A percentile compares a stretch with the other conserved stretches of the same genome.
phyloP scores from a whole-genome alignment of 2,329 filamentous ascomycete genomes.

The Fusarium pilosicola region DNA sequence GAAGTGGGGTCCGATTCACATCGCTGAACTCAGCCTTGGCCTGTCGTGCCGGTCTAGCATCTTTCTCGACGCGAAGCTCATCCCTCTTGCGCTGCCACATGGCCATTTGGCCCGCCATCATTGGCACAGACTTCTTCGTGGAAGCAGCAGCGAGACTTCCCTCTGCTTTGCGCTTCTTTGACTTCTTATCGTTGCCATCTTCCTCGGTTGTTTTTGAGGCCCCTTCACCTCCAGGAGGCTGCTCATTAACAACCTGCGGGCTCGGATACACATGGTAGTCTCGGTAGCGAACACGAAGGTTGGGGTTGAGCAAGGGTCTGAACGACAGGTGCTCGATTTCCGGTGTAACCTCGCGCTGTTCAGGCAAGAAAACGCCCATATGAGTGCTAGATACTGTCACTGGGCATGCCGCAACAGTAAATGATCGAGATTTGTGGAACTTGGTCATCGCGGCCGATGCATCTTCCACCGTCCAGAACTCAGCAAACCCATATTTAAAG shows the following conservation, averaged over 20 bases:
- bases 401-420: conserved; percentile 79
- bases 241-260: conserved; percentile 67
- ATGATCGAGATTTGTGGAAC: conserved; percentile 76
- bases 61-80: conserved; percentile 49
- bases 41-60: conserved; percentile 1
- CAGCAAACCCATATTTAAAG: conserved; percentile 85
- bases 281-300: conserved; percentile 78
- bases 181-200: conserved; percentile 51
- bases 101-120: conserved; percentile 58
- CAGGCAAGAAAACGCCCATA: conserved; percentile 84
- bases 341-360: conserved; percentile 66
- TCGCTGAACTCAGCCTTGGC: conserved; percentile 16
- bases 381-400: conserved; percentile 81
- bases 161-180: conserved; percentile 67
- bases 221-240: conserved; percentile 54
- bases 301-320: conserved; percentile 73
- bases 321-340: conserved; percentile 74
- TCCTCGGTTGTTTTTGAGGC: conserved; percentile 36
- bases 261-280: conserved; percentile 78
- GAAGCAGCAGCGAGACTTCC: conserved; percentile 42
- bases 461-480: conserved; percentile 81
- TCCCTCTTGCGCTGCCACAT: conserved; percentile 58
- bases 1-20: conserved; percentile 37
- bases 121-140: conserved; percentile 52
- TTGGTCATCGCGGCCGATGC: conserved; percentile 78